Evolutionary conservation across 2,329 filamentous ascomycete species (phyloP).

Genomic region (Diaporthe ilicicola): DNA sequence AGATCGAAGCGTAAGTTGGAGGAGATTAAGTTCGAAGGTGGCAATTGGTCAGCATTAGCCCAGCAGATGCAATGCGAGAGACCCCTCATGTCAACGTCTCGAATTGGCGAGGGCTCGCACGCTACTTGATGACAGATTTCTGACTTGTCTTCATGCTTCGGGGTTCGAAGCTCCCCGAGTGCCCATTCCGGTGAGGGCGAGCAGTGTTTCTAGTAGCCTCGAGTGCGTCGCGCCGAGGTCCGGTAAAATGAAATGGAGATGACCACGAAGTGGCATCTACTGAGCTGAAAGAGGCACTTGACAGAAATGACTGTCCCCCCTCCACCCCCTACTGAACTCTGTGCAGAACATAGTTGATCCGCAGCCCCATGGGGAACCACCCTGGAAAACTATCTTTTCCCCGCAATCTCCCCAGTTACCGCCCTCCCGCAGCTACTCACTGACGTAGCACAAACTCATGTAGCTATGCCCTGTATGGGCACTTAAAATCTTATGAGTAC

Average conservation of each 20-base stretch:
- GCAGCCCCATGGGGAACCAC: not conserved
- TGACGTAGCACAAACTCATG: conserved; percentile 4
- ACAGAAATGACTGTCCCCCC: too few relatives aligned
- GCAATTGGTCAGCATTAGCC: conserved; percentile 16
- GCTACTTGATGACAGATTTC: conserved; percentile 18
- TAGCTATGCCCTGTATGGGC: not conserved
- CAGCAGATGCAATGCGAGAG: not conserved
- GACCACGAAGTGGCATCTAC: not conserved
- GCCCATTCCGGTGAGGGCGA: not conserved
- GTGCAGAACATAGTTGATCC: conserved; percentile 7
- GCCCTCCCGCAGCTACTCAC: not conserved
- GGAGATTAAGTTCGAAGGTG: conserved; percentile 2
- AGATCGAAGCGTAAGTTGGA: conserved; percentile 1
- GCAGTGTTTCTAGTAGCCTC: too few relatives aligned
- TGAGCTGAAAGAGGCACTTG: too few relatives aligned
- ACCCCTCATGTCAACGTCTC: conserved; percentile 16
- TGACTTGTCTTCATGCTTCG: not conserved
- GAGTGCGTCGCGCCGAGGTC: not conserved
- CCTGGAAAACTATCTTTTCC: not conserved
- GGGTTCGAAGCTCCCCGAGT: not conserved
- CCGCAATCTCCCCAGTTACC: conserved; percentile 16
- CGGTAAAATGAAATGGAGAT: not conserved
- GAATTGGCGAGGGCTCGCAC: not conserved
- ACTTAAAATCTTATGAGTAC: not conserved
- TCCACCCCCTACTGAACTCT: not conserved